Percentiles rank a stretch among this genome's conserved stretches.
These are phyloP conservation scores for Laguncularia racemosa DNA, from an alignment of 345 rosid genomes.

Conservation along the genomic window DNA sequence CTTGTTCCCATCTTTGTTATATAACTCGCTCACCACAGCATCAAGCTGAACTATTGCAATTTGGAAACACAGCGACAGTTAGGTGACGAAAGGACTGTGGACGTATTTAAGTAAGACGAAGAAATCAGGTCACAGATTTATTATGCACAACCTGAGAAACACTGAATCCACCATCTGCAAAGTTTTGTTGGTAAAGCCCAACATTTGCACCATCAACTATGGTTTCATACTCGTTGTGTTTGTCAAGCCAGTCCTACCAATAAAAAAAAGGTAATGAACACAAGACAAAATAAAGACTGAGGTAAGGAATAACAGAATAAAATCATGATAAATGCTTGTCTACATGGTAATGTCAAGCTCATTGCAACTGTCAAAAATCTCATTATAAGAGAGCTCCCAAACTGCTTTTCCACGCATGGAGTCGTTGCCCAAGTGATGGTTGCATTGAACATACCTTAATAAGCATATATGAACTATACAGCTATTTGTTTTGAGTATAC, in stretches of 20 bases:
- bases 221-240: slow-evolving; percentile 57
- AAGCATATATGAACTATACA: too few relatives aligned
- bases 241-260: slow-evolving; percentile 62
- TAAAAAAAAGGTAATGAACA: slow-evolving; percentile 1
- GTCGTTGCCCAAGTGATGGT: too few relatives aligned
- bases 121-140: neutral
- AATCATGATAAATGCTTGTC: too few relatives aligned
- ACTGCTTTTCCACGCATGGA: too few relatives aligned
- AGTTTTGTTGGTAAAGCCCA: slow-evolving; percentile 87
- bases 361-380: too few relatives aligned
- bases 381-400: too few relatives aligned
- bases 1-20: slow-evolving; percentile 39
- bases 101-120: slow-evolving; percentile 1
- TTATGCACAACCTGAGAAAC: slow-evolving; percentile 55
- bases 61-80: slow-evolving; percentile 9
- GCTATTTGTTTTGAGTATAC: too few relatives aligned
- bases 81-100: neutral
- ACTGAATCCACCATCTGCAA: slow-evolving; percentile 75
- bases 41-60: slow-evolving; percentile 74
- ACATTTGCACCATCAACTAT: slow-evolving; percentile 89
- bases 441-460: too few relatives aligned
- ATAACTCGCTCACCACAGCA: slow-evolving; percentile 59
- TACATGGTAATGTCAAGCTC: too few relatives aligned
- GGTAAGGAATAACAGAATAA: neutral
- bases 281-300: neutral